Conservation (phyloP, 164 flowering plant genomes). For the Tetrastigma voinierianum region DNA sequence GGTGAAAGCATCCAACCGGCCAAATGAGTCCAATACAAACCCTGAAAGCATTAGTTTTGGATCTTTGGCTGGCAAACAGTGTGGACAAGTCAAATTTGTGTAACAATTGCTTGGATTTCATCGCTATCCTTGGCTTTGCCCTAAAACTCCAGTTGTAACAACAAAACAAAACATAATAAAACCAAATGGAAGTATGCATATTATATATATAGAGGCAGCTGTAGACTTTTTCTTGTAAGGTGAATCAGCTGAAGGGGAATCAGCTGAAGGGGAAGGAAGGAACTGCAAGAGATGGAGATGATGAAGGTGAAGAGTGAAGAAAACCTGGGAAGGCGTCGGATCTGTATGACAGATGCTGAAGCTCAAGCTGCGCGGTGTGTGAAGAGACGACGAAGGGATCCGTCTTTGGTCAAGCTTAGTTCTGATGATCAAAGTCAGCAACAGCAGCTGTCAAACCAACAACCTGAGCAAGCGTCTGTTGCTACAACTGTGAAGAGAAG, state of each 20-base stretch:
- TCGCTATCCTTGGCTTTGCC: constrained; percentile 20
- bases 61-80: constrained; percentile 13
- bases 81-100: constrained; percentile 8
- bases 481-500: constrained; percentile 54
- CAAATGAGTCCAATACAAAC: background rate
- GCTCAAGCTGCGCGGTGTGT: constrained; percentile 17
- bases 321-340: constrained; percentile 18
- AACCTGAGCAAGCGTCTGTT: constrained; percentile 26
- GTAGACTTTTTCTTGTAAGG: background rate
- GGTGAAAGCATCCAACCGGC: too few species aligned
- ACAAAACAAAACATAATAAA: constrained; percentile 8
- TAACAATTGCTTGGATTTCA: constrained; percentile 10
- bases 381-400: constrained; percentile 40
- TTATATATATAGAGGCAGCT: constrained; percentile 11
- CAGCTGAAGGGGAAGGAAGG: background rate
- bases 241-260: constrained; percentile 1
- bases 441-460: constrained; percentile 20
- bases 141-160: constrained; percentile 3
- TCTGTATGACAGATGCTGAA: constrained; percentile 15
- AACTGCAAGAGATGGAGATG: constrained; percentile 19
- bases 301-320: constrained; percentile 30
- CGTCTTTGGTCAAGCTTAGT: constrained; percentile 5
- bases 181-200: background rate
- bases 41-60: background rate
- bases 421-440: constrained; percentile 2